phyloP scores from a whole-genome alignment of 192 early-diverging fungal genomes.

The Cetraspora pellucida region DNA sequence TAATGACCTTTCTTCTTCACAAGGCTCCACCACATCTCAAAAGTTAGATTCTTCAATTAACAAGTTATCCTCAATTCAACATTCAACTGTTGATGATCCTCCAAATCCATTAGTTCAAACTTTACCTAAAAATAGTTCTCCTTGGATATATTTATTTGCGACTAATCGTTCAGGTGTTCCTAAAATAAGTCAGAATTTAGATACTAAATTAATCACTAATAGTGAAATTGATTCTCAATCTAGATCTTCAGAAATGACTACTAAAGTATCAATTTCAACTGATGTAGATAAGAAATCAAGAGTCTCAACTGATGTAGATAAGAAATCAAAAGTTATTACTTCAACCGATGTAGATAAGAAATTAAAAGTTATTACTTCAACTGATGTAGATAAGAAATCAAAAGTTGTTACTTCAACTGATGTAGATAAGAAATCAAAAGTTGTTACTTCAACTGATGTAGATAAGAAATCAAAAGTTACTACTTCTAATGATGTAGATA shows the following conservation, averaged over 20 bases:
- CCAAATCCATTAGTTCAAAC: conserved; percentile 22
- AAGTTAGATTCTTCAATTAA: background rate
- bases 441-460: background rate
- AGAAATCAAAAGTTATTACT: background rate
- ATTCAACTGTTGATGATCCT: background rate
- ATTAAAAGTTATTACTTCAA: no score
- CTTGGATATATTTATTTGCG: conserved; percentile 28
- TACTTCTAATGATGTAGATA: background rate
- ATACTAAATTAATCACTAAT: conserved; percentile 7
- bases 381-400: background rate
- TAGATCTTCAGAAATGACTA: no score
- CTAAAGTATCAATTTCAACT: background rate
- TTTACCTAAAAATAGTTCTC: background rate
- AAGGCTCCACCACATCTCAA: background rate
- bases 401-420: background rate
- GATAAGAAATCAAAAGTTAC: background rate
- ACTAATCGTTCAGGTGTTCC: background rate
- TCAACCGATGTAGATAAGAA: background rate
- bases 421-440: background rate
- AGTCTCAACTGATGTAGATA: background rate
- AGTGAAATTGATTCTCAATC: background rate
- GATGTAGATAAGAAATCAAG: background rate
- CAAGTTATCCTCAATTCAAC: background rate
- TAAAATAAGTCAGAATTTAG: background rate
- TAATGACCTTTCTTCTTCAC: background rate